A percentile compares a stretch with the other conserved stretches of the same genome.
Evolutionary conservation across 192 early-diverging fungal genomes (phyloP).

Genomic region (Ambispora gerdemannii): DNA sequence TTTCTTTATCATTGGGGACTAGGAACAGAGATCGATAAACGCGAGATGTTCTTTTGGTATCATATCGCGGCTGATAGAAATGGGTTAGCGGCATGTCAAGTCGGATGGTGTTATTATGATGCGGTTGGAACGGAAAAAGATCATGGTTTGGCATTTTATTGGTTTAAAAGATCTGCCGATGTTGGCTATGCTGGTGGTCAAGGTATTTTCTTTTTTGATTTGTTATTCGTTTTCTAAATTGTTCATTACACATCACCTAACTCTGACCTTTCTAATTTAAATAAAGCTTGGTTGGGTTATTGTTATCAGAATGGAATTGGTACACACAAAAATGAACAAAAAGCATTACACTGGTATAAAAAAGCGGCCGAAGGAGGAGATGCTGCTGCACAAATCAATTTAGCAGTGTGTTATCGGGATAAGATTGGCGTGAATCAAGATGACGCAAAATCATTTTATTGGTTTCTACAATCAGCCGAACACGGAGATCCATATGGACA

Average conservation of each 20-base stretch:
- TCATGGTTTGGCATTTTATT: constrained; percentile 58
- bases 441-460: constrained; percentile 48
- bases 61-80: neutral
- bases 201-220: constrained; percentile 56
- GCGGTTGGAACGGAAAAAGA: constrained; percentile 67
- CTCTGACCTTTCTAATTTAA: constrained; percentile 59
- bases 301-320: constrained; percentile 81
- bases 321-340: constrained; percentile 45
- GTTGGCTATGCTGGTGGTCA: constrained; percentile 55
- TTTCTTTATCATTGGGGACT: neutral
- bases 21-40: neutral
- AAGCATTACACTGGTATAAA: constrained; percentile 64
- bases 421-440: constrained; percentile 66
- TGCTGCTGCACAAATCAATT: constrained; percentile 80
- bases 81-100: neutral
- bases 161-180: constrained; percentile 54
- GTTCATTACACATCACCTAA: no score
- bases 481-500: constrained; percentile 59
- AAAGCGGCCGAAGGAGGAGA: constrained; percentile 68
- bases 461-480: constrained; percentile 59
- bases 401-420: constrained; percentile 72
- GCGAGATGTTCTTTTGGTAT: neutral
- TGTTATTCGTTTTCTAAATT: constrained; percentile 65
- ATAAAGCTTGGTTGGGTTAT: constrained; percentile 70
- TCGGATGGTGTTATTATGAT: constrained; percentile 64